phyloP scores from a whole-genome alignment of 495 filamentous ascomycete species.

The Symbiotaphrina buchneri region DNA sequence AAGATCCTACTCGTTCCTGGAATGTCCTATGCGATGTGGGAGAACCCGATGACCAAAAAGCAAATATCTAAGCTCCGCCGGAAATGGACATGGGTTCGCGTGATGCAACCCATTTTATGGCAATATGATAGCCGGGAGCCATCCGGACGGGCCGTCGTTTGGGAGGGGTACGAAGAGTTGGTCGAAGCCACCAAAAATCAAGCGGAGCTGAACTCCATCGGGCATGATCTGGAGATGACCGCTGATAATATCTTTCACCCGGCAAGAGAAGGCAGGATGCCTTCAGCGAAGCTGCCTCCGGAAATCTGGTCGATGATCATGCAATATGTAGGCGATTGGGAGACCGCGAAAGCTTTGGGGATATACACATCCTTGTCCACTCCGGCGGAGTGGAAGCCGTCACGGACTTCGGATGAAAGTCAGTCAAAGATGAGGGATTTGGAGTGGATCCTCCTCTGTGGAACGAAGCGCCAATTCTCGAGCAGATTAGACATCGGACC shows the following conservation, averaged over 20 bases:
- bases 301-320: slow-evolving; percentile 83
- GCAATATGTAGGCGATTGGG: slow-evolving; percentile 71
- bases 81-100: slow-evolving; percentile 65
- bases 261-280: slow-evolving; percentile 7
- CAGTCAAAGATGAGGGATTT: slow-evolving; percentile 25
- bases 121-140: slow-evolving; percentile 29
- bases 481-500: slow-evolving; percentile 40
- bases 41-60: slow-evolving; percentile 62
- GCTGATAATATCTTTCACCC: slow-evolving; percentile 10
- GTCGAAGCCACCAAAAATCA: slow-evolving; percentile 44
- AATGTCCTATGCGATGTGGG: slow-evolving; percentile 68
- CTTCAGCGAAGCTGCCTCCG: slow-evolving; percentile 29
- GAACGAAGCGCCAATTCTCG: slow-evolving; percentile 38
- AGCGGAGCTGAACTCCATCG: slow-evolving; percentile 34
- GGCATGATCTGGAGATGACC: slow-evolving; percentile 31
- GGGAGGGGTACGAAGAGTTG: slow-evolving; percentile 44
- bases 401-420: slow-evolving; percentile 21
- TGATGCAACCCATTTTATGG: slow-evolving; percentile 52
- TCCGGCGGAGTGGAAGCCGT: slow-evolving; percentile 44
- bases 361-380: slow-evolving; percentile 53
- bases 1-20: slow-evolving; percentile 62
- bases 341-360: slow-evolving; percentile 57
- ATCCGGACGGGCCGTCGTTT: slow-evolving; percentile 22
- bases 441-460: slow-evolving; percentile 62
- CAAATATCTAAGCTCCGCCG: slow-evolving; percentile 58